Conservation (phyloP, 306 rosid genomes). For the Oxytropis ochrocephala region DNA sequence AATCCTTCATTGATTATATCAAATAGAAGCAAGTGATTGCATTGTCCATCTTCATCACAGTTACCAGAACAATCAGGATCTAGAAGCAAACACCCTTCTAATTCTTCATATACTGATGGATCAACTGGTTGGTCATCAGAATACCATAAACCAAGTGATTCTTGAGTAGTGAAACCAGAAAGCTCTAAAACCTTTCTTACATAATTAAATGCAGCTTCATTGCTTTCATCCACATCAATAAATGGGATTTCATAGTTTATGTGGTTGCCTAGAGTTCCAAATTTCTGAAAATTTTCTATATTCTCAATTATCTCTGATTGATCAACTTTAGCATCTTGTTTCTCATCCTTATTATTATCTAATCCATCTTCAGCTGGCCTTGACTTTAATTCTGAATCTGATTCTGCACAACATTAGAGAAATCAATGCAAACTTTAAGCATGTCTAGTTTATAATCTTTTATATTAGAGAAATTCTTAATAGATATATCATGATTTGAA, state of each 20-base stretch:
- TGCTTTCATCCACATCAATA: conserved; percentile 28
- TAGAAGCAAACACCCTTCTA: conserved; percentile 42
- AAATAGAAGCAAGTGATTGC: conserved; percentile 59
- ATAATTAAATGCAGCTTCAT: conserved; percentile 49
- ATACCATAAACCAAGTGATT: conserved; percentile 47
- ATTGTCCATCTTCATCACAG: conserved; percentile 31
- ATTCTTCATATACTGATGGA: conserved; percentile 43
- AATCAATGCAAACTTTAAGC: not conserved
- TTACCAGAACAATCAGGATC: conserved; percentile 50
- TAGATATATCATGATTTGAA: too few species aligned
- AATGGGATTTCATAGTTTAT: conserved; percentile 17
- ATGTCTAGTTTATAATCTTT: not conserved
- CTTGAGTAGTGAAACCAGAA: conserved; percentile 42
- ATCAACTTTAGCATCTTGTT: conserved; percentile 12
- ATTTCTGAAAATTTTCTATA: conserved; percentile 7
- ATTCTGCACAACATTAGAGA: not conserved
- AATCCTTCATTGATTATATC: conserved; percentile 70
- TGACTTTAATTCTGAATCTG: conserved; percentile 19
- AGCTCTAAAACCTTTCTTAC: conserved; percentile 65
- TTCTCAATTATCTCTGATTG: not conserved
- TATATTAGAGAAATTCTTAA: too few species aligned
- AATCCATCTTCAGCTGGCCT: not conserved
- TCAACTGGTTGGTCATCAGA: conserved; percentile 49
- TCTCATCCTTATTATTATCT: conserved; percentile 11
- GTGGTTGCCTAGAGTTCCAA: not conserved